These are phyloP conservation scores for Phytopythium cucurbitacearum DNA, from an alignment of 352 stramenopile species.

Conservation along the genomic window DNA sequence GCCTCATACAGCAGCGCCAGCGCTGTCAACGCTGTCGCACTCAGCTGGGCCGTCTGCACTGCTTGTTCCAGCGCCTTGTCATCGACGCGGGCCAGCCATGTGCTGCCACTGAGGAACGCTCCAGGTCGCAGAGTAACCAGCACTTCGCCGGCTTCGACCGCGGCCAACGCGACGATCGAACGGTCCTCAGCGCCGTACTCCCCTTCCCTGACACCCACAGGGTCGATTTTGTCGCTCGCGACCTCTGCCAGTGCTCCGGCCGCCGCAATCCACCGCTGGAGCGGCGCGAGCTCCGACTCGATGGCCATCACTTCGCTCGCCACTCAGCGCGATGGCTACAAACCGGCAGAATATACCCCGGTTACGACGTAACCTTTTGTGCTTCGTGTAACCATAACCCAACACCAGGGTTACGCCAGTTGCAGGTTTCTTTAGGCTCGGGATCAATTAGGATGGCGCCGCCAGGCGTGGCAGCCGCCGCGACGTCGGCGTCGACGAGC, in stretches of 20 bases:
- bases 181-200: conserved; percentile 32
- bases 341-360: too few relatives aligned
- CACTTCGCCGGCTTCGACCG: conserved; percentile 21
- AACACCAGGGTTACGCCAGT: too few relatives aligned
- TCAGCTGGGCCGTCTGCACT: conserved; percentile 28
- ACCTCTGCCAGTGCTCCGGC: conserved; percentile 29
- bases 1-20: conserved; percentile 46
- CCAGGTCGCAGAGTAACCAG: conserved; percentile 35
- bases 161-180: conserved; percentile 39
- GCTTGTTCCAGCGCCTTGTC: conserved; percentile 18
- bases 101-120: conserved; percentile 42
- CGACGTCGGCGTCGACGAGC: conserved; percentile 14
- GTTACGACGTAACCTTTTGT: too few relatives aligned
- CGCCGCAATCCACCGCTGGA: conserved; percentile 35
- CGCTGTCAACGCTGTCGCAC: conserved; percentile 36
- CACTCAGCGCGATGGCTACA: too few relatives aligned
- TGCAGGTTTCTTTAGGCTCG: too few relatives aligned
- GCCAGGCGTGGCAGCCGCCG: neutral
- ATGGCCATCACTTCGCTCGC: conserved; percentile 9
- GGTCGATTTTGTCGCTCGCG: conserved; percentile 27
- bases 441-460: conserved; percentile 2
- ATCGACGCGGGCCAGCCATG: conserved; percentile 30
- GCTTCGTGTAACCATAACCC: too few relatives aligned
- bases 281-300: conserved; percentile 7
- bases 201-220: conserved; percentile 17